Percentiles rank a stretch among this genome's conserved stretches.
phyloP scores from a whole-genome alignment of 78 protist genomes.

The Cavenderia fasciculata region DNA sequence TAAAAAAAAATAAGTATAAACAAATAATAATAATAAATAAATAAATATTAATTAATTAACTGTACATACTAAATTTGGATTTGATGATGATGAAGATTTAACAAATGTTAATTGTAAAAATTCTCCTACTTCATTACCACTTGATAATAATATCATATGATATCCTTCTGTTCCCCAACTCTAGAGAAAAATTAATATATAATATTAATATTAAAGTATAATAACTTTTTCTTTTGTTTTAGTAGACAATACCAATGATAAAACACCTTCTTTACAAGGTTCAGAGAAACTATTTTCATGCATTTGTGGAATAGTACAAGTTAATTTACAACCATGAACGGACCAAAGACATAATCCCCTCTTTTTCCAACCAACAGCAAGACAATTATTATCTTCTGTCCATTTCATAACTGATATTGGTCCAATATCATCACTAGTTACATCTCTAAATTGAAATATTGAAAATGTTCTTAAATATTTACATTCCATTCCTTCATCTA shows the following conservation, averaged over 20 bases:
- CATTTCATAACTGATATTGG: slow-evolving; percentile 69
- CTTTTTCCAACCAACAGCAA: slow-evolving; percentile 81
- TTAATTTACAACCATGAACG: slow-evolving; percentile 76
- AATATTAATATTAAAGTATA: background rate
- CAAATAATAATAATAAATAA: background rate
- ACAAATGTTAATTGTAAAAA: slow-evolving; percentile 74
- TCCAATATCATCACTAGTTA: slow-evolving; percentile 70
- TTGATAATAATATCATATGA: slow-evolving; percentile 61
- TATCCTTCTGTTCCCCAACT: slow-evolving; percentile 81
- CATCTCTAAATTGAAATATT: slow-evolving; percentile 59
- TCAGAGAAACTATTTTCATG: slow-evolving; percentile 30
- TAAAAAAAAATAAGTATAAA: too few species aligned
- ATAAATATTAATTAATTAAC: background rate
- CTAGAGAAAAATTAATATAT: background rate
- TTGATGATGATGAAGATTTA: slow-evolving; percentile 50
- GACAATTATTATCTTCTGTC: slow-evolving; percentile 70
- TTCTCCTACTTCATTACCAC: slow-evolving; percentile 65
- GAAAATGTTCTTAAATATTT: slow-evolving; percentile 54
- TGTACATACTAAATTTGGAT: slow-evolving; percentile 65
- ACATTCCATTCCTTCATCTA: slow-evolving; percentile 1
- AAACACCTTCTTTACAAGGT: slow-evolving; percentile 66
- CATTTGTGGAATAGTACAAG: slow-evolving; percentile 85
- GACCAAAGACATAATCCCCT: slow-evolving; percentile 81
- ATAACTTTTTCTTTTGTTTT: background rate
- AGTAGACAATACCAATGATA: slow-evolving; percentile 3